A percentile compares a stretch with the other conserved stretches of the same genome.
These are phyloP conservation scores for Neolentinus lepideus DNA, from an alignment of 1,284 basidiomycete species.

Conservation along the genomic window DNA sequence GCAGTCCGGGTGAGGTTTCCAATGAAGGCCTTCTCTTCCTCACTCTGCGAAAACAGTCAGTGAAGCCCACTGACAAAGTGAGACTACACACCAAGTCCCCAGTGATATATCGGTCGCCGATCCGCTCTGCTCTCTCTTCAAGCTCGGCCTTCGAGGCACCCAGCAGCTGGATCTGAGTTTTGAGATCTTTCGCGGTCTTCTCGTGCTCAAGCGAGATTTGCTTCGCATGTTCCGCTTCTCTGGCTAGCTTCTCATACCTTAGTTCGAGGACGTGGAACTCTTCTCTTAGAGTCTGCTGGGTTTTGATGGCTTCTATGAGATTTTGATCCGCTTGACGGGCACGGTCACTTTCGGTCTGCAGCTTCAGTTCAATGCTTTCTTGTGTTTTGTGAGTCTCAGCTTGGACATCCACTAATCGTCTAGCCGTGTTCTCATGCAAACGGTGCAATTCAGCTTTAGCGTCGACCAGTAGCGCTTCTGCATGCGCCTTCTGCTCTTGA, in stretches of 20 bases:
- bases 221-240: constrained; percentile 3
- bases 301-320: constrained; percentile 6
- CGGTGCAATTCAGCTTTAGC: constrained; percentile 12
- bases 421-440: neutral
- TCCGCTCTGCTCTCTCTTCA: constrained; percentile 20
- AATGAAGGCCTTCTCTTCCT: constrained; percentile 28
- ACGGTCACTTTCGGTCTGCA: constrained; percentile 13
- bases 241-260: constrained; percentile 2
- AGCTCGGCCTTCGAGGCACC: constrained; percentile 17
- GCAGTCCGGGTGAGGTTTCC: constrained; percentile 23
- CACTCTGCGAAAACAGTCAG: constrained; percentile 15
- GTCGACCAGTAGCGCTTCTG: constrained; percentile 13
- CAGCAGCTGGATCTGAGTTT: constrained; percentile 15
- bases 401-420: constrained; percentile 8
- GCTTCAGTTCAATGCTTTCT: constrained; percentile 6
- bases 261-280: constrained; percentile 2
- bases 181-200: constrained; percentile 16
- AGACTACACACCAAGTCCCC: constrained; percentile 24
- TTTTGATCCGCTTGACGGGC: constrained; percentile 7
- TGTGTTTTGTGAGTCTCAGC: constrained; percentile 13
- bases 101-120: constrained; percentile 25
- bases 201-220: constrained; percentile 10
- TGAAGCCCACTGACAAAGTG: neutral
- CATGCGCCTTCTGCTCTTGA: constrained; percentile 16
- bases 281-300: constrained; percentile 7